A percentile compares a stretch with the other conserved stretches of the same genome.
phyloP scores from a whole-genome alignment of 257 asterid species.

The Cynanchum wilfordii region DNA sequence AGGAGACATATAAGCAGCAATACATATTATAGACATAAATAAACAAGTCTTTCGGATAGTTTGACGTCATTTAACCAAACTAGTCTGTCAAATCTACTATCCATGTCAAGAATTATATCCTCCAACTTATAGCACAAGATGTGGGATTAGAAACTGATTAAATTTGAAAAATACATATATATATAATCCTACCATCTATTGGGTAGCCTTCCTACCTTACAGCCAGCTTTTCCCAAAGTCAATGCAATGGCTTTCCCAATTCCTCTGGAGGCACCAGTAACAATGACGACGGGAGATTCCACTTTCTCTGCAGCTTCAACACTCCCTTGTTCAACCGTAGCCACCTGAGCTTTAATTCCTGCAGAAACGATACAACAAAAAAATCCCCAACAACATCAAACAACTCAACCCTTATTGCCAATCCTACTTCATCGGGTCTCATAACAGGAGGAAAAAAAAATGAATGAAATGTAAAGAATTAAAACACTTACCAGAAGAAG shows the following conservation, averaged over 20 bases:
- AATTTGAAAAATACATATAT: background rate
- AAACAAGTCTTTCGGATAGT: background rate
- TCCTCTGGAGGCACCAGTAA: slow-evolving; percentile 97
- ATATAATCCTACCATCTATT: background rate
- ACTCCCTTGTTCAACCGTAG: slow-evolving; percentile 46
- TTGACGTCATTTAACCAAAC: background rate
- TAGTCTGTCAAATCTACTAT: background rate
- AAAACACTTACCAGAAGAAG: slow-evolving; percentile 42
- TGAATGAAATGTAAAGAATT: background rate
- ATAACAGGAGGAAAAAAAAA: too few species aligned
- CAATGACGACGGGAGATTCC: slow-evolving; percentile 76
- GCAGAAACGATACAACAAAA: slow-evolving; percentile 15
- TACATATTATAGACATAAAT: background rate
- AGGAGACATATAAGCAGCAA: background rate
- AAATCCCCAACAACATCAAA: background rate
- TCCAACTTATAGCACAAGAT: background rate
- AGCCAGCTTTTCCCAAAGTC: slow-evolving; percentile 91
- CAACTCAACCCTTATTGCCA: background rate
- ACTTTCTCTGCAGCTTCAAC: slow-evolving; percentile 44
- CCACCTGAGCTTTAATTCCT: slow-evolving; percentile 75
- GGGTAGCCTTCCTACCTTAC: slow-evolving; percentile 53
- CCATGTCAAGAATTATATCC: background rate
- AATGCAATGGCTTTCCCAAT: slow-evolving; percentile 90
- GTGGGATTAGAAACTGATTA: background rate
- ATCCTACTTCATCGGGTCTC: background rate